Evolutionary conservation across 192 early-diverging fungal genomes (phyloP).

Genomic region (Funneliformis geosporum): DNA sequence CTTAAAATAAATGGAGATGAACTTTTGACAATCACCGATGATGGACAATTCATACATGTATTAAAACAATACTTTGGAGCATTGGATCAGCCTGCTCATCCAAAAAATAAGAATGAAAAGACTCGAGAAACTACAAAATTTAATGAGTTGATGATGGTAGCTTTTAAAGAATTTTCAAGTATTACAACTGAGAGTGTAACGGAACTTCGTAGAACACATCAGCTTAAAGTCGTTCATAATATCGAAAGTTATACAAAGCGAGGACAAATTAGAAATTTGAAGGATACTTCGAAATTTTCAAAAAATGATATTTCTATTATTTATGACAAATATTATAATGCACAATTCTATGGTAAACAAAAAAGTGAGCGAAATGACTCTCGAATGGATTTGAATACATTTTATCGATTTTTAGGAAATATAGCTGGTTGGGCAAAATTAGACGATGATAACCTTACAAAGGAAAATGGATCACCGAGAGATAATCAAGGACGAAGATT

Average conservation of each 20-base stretch:
- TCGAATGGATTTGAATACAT: constrained; percentile 67
- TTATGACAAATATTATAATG: constrained; percentile 88
- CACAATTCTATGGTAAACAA: constrained; percentile 65
- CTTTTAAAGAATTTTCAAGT: constrained; percentile 87
- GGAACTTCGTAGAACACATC: constrained; percentile 79
- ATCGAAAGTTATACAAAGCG: constrained; percentile 93
- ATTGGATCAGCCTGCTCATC: constrained; percentile 76
- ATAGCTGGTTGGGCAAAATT: constrained; percentile 67
- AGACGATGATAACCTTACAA: constrained; percentile 39
- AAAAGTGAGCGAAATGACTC: constrained; percentile 45
- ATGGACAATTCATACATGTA: constrained; percentile 78
- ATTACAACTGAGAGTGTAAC: constrained; percentile 75
- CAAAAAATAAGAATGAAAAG: constrained; percentile 54
- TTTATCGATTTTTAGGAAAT: constrained; percentile 74
- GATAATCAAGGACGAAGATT: constrained; percentile 35
- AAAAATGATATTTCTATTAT: constrained; percentile 84
- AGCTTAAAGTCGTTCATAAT: constrained; percentile 89
- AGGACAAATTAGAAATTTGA: constrained; percentile 79
- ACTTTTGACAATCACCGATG: constrained; percentile 66
- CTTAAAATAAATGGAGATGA: constrained; percentile 90
- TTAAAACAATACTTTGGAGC: constrained; percentile 85
- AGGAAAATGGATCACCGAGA: constrained; percentile 36
- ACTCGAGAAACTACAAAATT: constrained; percentile 73
- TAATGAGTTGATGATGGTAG: constrained; percentile 87
- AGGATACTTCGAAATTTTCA: constrained; percentile 72